Percentiles rank a stretch among this genome's conserved stretches.
phyloP scores from a whole-genome alignment of 1,139 yeast species.

The Nadsonia commutata region DNA sequence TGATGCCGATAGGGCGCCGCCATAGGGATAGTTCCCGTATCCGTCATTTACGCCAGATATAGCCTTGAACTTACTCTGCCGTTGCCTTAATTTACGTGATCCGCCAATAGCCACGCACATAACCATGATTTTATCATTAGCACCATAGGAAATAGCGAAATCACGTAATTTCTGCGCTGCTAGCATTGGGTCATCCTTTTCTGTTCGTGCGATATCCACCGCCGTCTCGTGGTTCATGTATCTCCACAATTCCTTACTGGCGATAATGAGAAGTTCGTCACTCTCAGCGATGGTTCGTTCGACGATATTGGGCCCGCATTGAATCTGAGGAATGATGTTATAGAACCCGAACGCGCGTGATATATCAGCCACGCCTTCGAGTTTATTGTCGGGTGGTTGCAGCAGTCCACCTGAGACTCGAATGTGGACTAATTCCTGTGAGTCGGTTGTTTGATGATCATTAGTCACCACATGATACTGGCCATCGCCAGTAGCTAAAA shows the following conservation, averaged over 20 bases:
- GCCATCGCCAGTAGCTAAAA: constrained; percentile 69
- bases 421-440: constrained; percentile 72
- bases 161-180: constrained; percentile 93
- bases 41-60: constrained; percentile 6
- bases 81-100: too few relatives aligned
- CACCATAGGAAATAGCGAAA: constrained; percentile 87
- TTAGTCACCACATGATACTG: constrained; percentile 59
- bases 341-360: constrained; percentile 90
- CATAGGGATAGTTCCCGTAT: constrained; percentile 22
- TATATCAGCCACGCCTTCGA: constrained; percentile 70
- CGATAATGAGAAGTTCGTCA: constrained; percentile 79
- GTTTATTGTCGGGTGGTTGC: constrained; percentile 66
- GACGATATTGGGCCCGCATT: constrained; percentile 72
- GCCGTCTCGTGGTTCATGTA: constrained; percentile 70
- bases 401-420: constrained; percentile 88
- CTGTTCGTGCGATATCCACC: constrained; percentile 78
- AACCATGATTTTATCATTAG: constrained; percentile 69
- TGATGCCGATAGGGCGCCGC: too few relatives aligned
- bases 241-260: constrained; percentile 78
- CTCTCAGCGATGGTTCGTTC: constrained; percentile 47
- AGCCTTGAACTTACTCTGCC: constrained; percentile 4
- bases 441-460: constrained; percentile 72
- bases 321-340: constrained; percentile 74
- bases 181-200: constrained; percentile 71
- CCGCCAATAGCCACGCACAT: constrained; percentile 50